These are phyloP conservation scores for Globisporangium recalcitrans DNA, from an alignment of 352 stramenopile species.

Conservation along the genomic window DNA sequence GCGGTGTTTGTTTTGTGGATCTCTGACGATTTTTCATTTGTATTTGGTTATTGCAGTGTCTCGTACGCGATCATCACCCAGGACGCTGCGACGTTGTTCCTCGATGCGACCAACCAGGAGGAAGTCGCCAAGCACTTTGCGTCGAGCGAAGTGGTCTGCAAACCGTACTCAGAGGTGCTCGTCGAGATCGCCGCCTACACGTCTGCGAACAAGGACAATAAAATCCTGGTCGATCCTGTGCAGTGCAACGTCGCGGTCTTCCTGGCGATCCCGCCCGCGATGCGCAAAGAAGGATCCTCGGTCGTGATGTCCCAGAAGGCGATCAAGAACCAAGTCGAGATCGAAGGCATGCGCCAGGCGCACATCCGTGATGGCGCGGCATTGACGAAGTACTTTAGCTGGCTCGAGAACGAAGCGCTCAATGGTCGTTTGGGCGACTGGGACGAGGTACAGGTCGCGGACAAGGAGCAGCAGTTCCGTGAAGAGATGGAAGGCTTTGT, in stretches of 20 bases:
- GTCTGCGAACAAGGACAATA: constrained; percentile 40
- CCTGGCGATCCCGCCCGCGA: constrained; percentile 59
- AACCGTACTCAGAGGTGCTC: constrained; percentile 53
- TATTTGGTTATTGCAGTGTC: constrained; percentile 30
- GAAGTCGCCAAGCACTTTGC: constrained; percentile 49
- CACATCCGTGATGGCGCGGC: constrained; percentile 95
- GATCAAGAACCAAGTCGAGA: constrained; percentile 94
- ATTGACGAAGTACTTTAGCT: constrained; percentile 93
- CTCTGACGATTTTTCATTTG: neutral
- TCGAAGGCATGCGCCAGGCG: constrained; percentile 92
- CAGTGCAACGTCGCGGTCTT: constrained; percentile 87
- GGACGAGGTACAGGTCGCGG: constrained; percentile 85
- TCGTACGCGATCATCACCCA: constrained; percentile 93
- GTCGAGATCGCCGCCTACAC: constrained; percentile 44
- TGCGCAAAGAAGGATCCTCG: constrained; percentile 71
- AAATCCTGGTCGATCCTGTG: constrained; percentile 69
- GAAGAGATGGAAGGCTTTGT: constrained; percentile 84
- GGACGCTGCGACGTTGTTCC: constrained; percentile 89
- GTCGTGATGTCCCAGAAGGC: constrained; percentile 84
- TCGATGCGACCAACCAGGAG: constrained; percentile 72
- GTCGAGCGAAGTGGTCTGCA: constrained; percentile 52
- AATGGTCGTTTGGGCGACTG: constrained; percentile 48
- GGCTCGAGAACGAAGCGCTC: constrained; percentile 80
- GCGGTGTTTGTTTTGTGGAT: neutral
- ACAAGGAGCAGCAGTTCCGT: constrained; percentile 88